These are phyloP conservation scores for Flaveria sonorensis DNA, from an alignment of 129 eudicot species.

Conservation along the genomic window DNA sequence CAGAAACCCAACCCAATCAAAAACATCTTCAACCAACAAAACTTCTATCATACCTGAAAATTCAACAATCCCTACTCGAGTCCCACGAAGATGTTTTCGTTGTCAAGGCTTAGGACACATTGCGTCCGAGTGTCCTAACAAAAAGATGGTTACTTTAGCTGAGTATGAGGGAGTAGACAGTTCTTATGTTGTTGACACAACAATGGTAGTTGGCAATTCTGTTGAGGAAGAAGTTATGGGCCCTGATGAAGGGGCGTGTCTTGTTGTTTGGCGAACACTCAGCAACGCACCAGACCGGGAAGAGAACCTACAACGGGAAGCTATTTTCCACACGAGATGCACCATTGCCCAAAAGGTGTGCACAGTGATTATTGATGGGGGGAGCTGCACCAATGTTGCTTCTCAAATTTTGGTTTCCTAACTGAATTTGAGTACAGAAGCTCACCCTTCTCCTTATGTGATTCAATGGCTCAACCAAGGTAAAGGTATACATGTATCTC, in stretches of 20 bases:
- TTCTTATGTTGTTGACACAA: not conserved
- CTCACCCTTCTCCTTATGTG: not conserved
- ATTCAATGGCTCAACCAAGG: slow-evolving; percentile 7
- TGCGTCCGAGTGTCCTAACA: not conserved
- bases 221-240: slow-evolving; percentile 1
- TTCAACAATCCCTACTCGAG: not conserved
- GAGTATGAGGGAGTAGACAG: not conserved
- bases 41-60: not conserved
- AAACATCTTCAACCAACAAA: no score
- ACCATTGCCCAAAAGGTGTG: not conserved
- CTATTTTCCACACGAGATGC: slow-evolving; percentile 14
- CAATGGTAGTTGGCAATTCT: not conserved
- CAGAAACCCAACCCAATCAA: not conserved
- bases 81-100: not conserved
- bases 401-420: not conserved
- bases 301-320: not conserved
- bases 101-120: not conserved
- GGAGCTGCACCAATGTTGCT: no score
- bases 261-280: not conserved
- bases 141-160: not conserved
- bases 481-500: not conserved
- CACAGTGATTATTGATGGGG: no score
- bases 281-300: not conserved
- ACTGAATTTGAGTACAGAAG: not conserved
- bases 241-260: not conserved